Evolutionary conservation across 2,329 filamentous ascomycete genomes (phyloP), one percentile per base, ranked within the genome.

Genomic region (Pleurostoma richardsiae): DNA sequence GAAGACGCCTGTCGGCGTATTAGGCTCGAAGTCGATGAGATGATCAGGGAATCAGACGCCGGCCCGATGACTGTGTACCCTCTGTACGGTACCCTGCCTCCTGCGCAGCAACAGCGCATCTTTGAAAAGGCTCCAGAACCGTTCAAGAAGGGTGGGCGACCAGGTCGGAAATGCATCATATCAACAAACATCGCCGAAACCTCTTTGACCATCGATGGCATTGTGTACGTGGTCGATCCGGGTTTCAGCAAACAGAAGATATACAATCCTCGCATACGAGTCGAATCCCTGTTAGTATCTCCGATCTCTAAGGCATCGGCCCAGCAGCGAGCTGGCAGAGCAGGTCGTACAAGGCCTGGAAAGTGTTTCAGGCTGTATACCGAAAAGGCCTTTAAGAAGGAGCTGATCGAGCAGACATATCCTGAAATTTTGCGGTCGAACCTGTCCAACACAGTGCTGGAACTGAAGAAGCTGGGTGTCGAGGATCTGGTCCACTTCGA

Each of bases 231-330:
- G 31, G 92, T 99, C n/a, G 94, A 99, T 61, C 92, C 94, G 3
- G 94, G 94, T 33, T 99, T 99, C 74, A 96, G 90, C 72, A 99
- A 99, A 73, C 94, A 99, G 62, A 99, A 97, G 70, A 94, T 97
- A 52, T 99, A 97, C 76, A 97, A 99, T 67, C 92, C 94, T 27
- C 85, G 94, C 51, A 95, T 96, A 58, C 85, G 94, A 66, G 91
- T 99, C 54, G 94, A 99, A 70, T 97, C 94, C 1, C 79, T 99
- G 6, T 77, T 99, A n/a, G 92, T 99, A 4, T 96, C 94, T 3
- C 91, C 94, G 27, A 97, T 99, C 56, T 97, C 91, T 49, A 97
- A 96, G 67, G 94, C 94, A 28, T 97, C 94, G 1, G 94, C 95
- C 7, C 90, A 96, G 65, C 94, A 99, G 71, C 81, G 95, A 66